A percentile compares a stretch with the other conserved stretches of the same genome.
These are phyloP conservation scores for Colletotrichum agaves DNA, from an alignment of 2,329 filamentous ascomycete genomes.

Conservation along the genomic window DNA sequence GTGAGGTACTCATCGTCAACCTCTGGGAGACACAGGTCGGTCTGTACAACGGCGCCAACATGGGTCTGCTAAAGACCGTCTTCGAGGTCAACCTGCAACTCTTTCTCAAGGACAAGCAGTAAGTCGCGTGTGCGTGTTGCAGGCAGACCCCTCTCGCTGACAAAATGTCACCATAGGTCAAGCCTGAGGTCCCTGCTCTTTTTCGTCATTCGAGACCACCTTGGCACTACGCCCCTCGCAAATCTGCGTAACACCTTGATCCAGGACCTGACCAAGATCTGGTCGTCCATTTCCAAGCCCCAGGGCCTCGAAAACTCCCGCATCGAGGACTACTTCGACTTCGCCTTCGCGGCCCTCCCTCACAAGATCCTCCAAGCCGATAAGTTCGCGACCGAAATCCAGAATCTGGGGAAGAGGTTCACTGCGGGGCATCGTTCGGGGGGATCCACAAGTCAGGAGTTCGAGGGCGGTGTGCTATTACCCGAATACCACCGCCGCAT, in stretches of 20 bases:
- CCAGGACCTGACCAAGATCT: constrained; percentile 91
- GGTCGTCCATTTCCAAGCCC: constrained; percentile 93
- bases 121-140: constrained; percentile 48
- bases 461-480: constrained; percentile 84
- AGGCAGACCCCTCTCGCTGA: constrained; percentile 8
- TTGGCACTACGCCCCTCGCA: constrained; percentile 88
- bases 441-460: constrained; percentile 72
- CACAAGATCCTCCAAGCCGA: constrained; percentile 98
- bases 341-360: constrained; percentile 93
- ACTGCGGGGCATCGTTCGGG: constrained; percentile 80
- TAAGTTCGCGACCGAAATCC: constrained; percentile 84
- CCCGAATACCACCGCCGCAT: constrained; percentile 96
- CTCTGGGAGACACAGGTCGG: constrained; percentile 99
- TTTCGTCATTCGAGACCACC: constrained; percentile 98
- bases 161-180: constrained; percentile 63
- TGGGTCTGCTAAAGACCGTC: constrained; percentile 97
- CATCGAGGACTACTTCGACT: constrained; percentile 98
- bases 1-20: constrained; percentile 97
- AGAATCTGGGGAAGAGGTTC: constrained; percentile 84
- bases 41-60: constrained; percentile 97
- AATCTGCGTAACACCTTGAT: constrained; percentile 92
- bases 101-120: constrained; percentile 96
- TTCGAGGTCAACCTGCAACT: constrained; percentile 98
- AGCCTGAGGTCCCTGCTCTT: constrained; percentile 92
- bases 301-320: constrained; percentile 85